phyloP scores from a whole-genome alignment of 768 basidiomycete genomes.

The Ramaria rubella region DNA sequence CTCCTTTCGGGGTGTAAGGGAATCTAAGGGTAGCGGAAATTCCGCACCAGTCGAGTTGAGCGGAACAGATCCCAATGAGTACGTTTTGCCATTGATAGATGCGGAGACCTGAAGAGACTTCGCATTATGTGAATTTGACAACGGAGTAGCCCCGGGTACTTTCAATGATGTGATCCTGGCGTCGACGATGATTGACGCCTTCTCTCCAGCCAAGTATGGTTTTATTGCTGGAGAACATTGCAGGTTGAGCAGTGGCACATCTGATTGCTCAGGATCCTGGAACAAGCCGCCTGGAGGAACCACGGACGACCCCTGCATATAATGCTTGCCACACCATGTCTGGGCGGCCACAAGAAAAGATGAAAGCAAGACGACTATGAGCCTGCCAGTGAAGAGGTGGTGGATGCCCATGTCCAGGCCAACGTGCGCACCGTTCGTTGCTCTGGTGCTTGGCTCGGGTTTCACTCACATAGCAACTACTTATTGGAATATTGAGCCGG shows the following conservation, averaged over 20 bases:
- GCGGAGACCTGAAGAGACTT: slow-evolving; percentile 26
- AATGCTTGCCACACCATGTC: slow-evolving; percentile 49
- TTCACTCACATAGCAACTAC: no score
- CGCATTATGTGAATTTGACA: slow-evolving; percentile 23
- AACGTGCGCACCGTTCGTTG: background rate
- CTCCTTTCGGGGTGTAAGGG: slow-evolving; percentile 35
- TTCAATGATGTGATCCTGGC: slow-evolving; percentile 41
- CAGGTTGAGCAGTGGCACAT: slow-evolving; percentile 44
- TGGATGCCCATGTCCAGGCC: background rate
- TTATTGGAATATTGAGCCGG: no score
- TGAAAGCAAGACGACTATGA: background rate
- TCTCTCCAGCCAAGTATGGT: slow-evolving; percentile 55
- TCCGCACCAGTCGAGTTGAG: slow-evolving; percentile 46
- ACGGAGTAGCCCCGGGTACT: slow-evolving; percentile 41
- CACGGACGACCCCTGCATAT: slow-evolving; percentile 37
- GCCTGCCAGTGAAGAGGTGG: no score
- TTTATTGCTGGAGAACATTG: slow-evolving; percentile 53
- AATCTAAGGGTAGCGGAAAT: slow-evolving; percentile 42
- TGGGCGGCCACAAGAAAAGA: background rate
- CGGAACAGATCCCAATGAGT: slow-evolving; percentile 40
- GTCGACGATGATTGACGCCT: slow-evolving; percentile 45
- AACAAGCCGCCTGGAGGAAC: slow-evolving; percentile 48
- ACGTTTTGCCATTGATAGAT: slow-evolving; percentile 36
- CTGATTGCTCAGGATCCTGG: slow-evolving; percentile 30
- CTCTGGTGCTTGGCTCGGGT: no score